Percentiles rank a stretch among this genome's conserved stretches.
Evolutionary conservation across 768 basidiomycete species (phyloP).

Genomic region (Tulasnella sp.): DNA sequence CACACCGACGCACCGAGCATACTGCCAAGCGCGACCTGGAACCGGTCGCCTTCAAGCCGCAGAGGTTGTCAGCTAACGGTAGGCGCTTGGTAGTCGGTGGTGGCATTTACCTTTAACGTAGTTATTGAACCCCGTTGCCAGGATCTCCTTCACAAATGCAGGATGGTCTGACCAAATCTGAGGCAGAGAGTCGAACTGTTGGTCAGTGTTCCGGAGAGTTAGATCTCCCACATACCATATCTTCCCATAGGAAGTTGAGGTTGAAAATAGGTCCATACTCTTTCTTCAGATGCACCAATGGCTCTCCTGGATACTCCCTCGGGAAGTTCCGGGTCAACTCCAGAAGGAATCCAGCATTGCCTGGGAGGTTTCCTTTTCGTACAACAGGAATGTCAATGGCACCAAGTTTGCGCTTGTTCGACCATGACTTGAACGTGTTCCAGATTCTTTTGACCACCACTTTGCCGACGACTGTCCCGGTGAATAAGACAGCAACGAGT

Average conservation of each 20-base stretch:
- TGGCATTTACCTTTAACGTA: constrained; percentile 52
- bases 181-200: constrained; percentile 34
- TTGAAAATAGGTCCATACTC: constrained; percentile 37
- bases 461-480: not conserved
- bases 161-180: constrained; percentile 40
- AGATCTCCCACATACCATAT: not conserved
- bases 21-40: not conserved
- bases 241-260: constrained; percentile 30
- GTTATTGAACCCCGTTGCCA: constrained; percentile 57
- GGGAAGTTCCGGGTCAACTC: constrained; percentile 10
- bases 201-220: not conserved
- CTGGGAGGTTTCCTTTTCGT: not conserved
- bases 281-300: constrained; percentile 34
- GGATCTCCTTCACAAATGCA: constrained; percentile 51
- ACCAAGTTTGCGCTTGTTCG: not conserved
- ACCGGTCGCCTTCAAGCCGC: not conserved
- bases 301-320: constrained; percentile 39
- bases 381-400: not conserved
- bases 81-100: not conserved
- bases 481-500: not conserved
- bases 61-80: not conserved
- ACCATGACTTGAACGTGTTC: not conserved
- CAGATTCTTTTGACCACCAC: not conserved
- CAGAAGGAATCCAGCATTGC: not conserved
- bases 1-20: not conserved